Conservation (phyloP, 805 yeast genomes). For the Saturnispora zaruensis region DNA sequence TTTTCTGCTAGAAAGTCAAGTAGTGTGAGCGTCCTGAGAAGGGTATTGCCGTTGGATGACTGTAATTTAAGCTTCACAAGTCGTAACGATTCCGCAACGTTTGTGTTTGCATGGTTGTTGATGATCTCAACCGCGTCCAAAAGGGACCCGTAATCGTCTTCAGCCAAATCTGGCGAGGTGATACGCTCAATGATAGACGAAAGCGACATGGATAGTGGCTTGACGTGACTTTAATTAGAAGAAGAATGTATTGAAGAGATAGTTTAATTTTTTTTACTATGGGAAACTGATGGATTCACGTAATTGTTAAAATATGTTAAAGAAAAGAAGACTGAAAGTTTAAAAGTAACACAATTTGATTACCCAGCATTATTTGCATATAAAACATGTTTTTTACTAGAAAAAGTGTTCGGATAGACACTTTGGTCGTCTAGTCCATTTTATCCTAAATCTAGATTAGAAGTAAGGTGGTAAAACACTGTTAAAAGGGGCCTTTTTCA, state of each 20-base stretch:
- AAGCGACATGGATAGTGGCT: slow-evolving; percentile 7
- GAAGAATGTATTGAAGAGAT: not conserved
- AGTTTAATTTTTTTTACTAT: not conserved
- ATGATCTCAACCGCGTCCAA: slow-evolving; percentile 62
- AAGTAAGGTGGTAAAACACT: too few relatives aligned
- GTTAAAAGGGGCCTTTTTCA: too few relatives aligned
- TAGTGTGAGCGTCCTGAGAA: slow-evolving; percentile 47
- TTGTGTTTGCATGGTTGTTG: slow-evolving; percentile 50
- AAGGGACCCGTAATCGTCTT: slow-evolving; percentile 62
- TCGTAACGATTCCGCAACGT: slow-evolving; percentile 38
- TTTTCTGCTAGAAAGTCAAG: slow-evolving; percentile 62
- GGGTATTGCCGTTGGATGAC: slow-evolving; percentile 54
- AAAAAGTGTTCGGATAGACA: too few relatives aligned
- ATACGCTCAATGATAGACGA: slow-evolving; percentile 35
- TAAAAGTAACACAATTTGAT: too few relatives aligned
- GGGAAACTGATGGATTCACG: not conserved
- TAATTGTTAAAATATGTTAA: not conserved
- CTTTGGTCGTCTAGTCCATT: too few relatives aligned
- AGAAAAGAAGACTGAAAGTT: too few relatives aligned
- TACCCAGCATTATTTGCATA: too few relatives aligned
- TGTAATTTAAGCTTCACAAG: slow-evolving; percentile 41
- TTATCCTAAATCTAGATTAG: too few relatives aligned
- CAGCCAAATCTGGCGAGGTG: slow-evolving; percentile 52
- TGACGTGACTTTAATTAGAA: not conserved
- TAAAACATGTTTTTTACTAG: too few relatives aligned